A percentile compares a stretch with the other conserved stretches of the same genome.
Evolutionary conservation across 2,329 filamentous ascomycete species (phyloP).

Genomic region (Trichoderma polysporum): DNA sequence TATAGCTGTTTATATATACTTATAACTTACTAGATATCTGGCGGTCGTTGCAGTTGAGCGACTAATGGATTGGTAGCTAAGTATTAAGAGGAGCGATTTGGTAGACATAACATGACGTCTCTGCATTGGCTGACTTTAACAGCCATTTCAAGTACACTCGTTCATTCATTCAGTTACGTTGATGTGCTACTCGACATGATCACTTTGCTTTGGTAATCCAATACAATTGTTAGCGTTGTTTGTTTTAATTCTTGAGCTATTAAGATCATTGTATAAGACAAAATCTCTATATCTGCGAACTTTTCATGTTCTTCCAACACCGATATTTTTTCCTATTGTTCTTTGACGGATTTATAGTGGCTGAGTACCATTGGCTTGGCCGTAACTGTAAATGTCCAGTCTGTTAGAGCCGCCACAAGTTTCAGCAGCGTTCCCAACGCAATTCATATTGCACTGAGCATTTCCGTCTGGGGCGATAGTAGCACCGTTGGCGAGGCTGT

Average conservation of each 20-base stretch:
- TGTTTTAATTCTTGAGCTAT: neutral
- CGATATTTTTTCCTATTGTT: neutral
- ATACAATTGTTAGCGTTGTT: neutral
- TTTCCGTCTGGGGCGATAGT: conserved; percentile 3
- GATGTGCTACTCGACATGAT: no score
- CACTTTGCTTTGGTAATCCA: no score
- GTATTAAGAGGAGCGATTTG: no score
- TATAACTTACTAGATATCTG: no score
- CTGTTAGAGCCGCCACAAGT: neutral
- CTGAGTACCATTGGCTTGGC: neutral
- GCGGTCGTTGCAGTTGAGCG: no score
- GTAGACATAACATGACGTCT: no score
- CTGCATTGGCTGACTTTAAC: no score
- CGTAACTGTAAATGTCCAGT: neutral
- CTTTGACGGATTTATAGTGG: neutral
- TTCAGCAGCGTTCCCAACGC: conserved; percentile 4
- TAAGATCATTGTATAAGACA: neutral
- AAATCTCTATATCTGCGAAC: neutral
- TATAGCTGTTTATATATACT: no score
- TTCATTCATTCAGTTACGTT: no score
- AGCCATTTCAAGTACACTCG: no score
- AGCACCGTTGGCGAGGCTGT: conserved; percentile 3
- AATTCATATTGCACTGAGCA: neutral
- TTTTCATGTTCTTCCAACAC: neutral
- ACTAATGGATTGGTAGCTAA: no score